Evolutionary conservation across 225 moss, liverwort and hornwort species (phyloP).

Genomic region (Rhytidiadelphus loreus): DNA sequence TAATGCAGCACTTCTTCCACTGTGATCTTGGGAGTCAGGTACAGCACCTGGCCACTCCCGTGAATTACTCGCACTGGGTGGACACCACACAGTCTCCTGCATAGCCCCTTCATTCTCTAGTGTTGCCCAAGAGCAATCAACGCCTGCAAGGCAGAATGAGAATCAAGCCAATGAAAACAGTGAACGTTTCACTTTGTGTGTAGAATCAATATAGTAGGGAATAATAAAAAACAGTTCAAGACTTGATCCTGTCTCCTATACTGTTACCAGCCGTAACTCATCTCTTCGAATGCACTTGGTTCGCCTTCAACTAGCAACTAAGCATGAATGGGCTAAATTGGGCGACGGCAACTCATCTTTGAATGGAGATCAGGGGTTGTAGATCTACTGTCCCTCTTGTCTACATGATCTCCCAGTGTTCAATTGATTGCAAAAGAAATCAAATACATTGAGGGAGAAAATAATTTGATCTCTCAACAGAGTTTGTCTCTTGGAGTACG

Average conservation of each 20-base stretch:
- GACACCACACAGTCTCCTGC: conserved; percentile 14
- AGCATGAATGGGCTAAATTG: background rate
- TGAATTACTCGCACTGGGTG: conserved; percentile 23
- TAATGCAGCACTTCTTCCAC: conserved; percentile 24
- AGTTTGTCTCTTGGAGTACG: background rate
- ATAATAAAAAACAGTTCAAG: background rate
- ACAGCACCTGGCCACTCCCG: conserved; percentile 25
- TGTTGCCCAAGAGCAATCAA: background rate
- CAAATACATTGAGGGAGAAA: background rate
- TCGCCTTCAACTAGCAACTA: background rate
- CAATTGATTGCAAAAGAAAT: background rate
- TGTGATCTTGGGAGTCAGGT: conserved; percentile 14
- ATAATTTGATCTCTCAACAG: background rate
- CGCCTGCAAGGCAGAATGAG: background rate
- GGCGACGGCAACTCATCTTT: background rate
- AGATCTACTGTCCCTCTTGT: background rate
- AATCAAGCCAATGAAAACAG: background rate
- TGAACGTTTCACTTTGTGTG: background rate
- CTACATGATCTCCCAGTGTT: background rate
- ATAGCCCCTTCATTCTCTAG: conserved; percentile 16
- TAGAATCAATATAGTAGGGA: background rate
- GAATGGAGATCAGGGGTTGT: background rate
- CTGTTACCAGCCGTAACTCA: background rate
- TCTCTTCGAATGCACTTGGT: background rate
- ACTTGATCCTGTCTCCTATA: background rate